These are phyloP conservation scores for Symbiodinium natans DNA, from an alignment of 73 alveolate species.

Conservation along the genomic window DNA sequence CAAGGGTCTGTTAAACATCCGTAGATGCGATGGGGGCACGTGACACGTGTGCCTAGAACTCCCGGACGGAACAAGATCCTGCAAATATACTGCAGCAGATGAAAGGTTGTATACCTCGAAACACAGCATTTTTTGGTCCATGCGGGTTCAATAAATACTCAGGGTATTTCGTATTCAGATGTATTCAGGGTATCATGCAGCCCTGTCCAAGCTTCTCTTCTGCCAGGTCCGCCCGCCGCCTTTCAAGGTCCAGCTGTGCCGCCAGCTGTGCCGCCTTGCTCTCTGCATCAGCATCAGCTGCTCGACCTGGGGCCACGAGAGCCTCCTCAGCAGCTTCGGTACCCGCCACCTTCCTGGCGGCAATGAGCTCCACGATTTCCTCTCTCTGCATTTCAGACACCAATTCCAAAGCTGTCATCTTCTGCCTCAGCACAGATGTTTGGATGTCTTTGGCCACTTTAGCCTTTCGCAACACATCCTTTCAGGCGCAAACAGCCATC, in stretches of 20 bases:
- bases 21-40: too few relatives aligned
- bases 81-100: not conserved
- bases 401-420: not conserved
- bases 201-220: slow-evolving; percentile 11
- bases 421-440: not conserved
- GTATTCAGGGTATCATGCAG: too few relatives aligned
- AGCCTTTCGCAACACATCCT: too few relatives aligned
- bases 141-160: too few relatives aligned
- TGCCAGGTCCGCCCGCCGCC: not conserved
- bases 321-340: not conserved
- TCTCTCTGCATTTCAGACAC: not conserved
- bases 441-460: too few relatives aligned
- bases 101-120: too few relatives aligned
- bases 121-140: too few relatives aligned
- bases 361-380: not conserved
- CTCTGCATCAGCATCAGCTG: too few relatives aligned
- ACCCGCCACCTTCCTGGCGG: not conserved
- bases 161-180: too few relatives aligned
- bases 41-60: too few relatives aligned
- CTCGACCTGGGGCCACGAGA: not conserved
- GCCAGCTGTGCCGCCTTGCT: not conserved
- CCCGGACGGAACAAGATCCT: not conserved
- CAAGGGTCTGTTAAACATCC: too few relatives aligned
- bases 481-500: too few relatives aligned
- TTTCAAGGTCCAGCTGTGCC: not conserved